Conservation (phyloP, 495 filamentous ascomycete species). For the Aspergillus ellipticus region DNA sequence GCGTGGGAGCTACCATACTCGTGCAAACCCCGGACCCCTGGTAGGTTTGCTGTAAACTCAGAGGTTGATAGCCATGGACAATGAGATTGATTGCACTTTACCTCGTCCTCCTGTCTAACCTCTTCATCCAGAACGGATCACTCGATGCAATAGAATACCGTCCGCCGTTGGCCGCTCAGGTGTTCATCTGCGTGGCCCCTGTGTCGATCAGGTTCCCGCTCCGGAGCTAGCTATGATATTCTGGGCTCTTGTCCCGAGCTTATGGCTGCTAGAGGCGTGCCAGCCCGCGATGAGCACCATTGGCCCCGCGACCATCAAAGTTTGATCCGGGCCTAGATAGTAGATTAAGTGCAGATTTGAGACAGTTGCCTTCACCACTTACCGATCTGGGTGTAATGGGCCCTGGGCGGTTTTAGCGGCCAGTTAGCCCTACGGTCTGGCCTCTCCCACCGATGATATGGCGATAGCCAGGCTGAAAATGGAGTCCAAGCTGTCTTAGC, state of each 20-base stretch:
- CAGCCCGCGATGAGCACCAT: not conserved
- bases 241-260: conserved; percentile 10
- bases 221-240: conserved; percentile 10
- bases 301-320: not conserved
- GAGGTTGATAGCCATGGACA: not conserved
- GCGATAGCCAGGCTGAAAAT: conserved; percentile 11
- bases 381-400: not conserved
- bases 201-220: conserved; percentile 16
- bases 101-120: not conserved
- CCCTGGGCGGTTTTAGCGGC: conserved; percentile 2
- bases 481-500: not conserved
- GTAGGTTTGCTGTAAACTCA: too few species aligned
- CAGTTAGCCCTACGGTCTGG: conserved; percentile 7
- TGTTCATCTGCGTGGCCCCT: conserved; percentile 1
- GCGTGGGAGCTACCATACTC: conserved; percentile 6
- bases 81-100: not conserved
- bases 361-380: not conserved
- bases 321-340: not conserved
- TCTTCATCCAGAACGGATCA: not conserved
- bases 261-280: conserved; percentile 10
- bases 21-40: not conserved
- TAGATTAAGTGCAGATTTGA: not conserved
- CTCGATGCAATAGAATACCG: not conserved
- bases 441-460: conserved; percentile 7
- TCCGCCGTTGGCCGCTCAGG: conserved; percentile 9